These are phyloP conservation scores for Fraxinus velutina DNA, from an alignment of 305 asterid species.

Conservation along the genomic window DNA sequence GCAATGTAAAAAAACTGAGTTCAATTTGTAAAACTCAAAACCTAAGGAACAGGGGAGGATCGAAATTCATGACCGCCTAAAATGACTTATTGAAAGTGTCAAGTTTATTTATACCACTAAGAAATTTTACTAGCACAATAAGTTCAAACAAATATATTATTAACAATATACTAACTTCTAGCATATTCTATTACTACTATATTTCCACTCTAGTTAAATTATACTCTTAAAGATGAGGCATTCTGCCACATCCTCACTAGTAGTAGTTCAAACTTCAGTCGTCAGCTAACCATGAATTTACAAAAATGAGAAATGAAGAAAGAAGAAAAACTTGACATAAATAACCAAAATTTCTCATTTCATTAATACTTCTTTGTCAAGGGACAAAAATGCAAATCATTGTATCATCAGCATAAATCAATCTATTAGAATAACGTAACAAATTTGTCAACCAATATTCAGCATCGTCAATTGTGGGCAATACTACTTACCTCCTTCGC, in stretches of 20 bases:
- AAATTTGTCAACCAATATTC: not conserved
- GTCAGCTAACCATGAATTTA: not conserved
- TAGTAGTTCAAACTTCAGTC: not conserved
- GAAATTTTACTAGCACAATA: not conserved
- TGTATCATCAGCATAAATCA: not conserved
- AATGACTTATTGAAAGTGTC: not conserved
- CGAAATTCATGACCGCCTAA: not conserved
- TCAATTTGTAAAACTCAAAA: not conserved
- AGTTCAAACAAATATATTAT: not conserved
- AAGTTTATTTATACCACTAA: not conserved
- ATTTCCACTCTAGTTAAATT: not conserved
- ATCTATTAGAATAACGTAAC: not conserved
- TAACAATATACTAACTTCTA: not conserved
- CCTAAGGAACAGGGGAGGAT: not conserved
- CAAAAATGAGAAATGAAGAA: not conserved
- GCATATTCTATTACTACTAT: not conserved
- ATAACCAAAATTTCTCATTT: not conserved
- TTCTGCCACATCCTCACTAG: not conserved
- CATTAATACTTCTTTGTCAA: not conserved
- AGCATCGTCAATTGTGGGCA: not conserved
- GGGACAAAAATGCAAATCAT: not conserved
- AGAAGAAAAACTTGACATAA: not conserved
- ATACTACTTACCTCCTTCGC: constrained; percentile 55
- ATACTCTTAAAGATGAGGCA: not conserved
- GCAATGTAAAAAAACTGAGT: not conserved